These are phyloP conservation scores for Xylariaceae sp. DNA, from an alignment of 2,329 filamentous ascomycete genomes.

Conservation along the genomic window DNA sequence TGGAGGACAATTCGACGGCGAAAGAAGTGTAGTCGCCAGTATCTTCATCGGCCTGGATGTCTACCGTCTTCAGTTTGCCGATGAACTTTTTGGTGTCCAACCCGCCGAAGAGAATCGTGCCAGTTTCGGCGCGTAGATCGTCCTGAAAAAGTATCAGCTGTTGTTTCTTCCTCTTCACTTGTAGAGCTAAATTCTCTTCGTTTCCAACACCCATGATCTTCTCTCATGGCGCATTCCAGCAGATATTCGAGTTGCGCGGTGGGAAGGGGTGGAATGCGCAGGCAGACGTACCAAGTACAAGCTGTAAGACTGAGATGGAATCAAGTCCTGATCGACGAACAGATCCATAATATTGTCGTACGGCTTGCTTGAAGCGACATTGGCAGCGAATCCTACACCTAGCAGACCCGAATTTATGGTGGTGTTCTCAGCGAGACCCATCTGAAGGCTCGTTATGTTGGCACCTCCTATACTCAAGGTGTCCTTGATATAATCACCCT, in stretches of 20 bases:
- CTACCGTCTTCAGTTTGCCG: slow-evolving; percentile 50
- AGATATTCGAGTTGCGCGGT: too few relatives aligned
- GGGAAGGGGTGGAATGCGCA: neutral
- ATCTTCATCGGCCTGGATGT: slow-evolving; percentile 45
- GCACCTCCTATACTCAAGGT: slow-evolving; percentile 46
- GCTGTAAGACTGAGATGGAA: slow-evolving; percentile 63
- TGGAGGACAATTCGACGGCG: slow-evolving; percentile 32
- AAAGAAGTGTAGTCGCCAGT: slow-evolving; percentile 35
- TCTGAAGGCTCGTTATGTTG: slow-evolving; percentile 47
- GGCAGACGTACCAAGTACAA: slow-evolving; percentile 51
- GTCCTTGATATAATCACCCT: slow-evolving; percentile 56
- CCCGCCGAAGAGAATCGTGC: slow-evolving; percentile 65
- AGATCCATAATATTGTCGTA: slow-evolving; percentile 61
- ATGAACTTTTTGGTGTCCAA: slow-evolving; percentile 64
- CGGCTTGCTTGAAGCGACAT: slow-evolving; percentile 37
- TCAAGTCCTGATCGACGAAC: slow-evolving; percentile 58
- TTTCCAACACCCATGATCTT: too few relatives aligned
- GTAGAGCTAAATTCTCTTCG: neutral
- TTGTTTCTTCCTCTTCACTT: neutral
- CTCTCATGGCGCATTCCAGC: too few relatives aligned
- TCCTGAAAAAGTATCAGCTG: slow-evolving; percentile 33
- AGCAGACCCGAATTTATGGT: slow-evolving; percentile 52
- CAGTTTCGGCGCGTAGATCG: slow-evolving; percentile 50
- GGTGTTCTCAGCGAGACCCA: slow-evolving; percentile 48
- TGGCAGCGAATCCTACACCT: slow-evolving; percentile 53